phyloP scores from a whole-genome alignment of 352 stramenopile genomes.

The Pythium guiyangense region DNA sequence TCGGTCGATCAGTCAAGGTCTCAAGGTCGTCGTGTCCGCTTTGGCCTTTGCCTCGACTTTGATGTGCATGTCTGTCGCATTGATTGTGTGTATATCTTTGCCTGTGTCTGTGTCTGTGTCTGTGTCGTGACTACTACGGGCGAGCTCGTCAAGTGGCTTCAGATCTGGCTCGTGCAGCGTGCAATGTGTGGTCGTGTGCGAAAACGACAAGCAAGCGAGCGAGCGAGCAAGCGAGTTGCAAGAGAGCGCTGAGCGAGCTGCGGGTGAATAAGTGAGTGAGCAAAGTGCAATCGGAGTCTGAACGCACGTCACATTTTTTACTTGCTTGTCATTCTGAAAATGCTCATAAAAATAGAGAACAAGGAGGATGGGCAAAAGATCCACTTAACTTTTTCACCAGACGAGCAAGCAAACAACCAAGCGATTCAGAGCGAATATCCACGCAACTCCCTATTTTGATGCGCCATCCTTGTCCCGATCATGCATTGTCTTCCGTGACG shows the following conservation, averaged over 20 bases:
- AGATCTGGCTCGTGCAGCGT: neutral
- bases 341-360: neutral
- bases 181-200: neutral
- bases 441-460: neutral
- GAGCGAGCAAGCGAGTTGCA: no score
- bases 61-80: neutral
- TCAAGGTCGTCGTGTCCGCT: no score
- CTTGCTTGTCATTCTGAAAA: neutral
- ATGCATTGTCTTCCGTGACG: no score
- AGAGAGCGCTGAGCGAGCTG: no score
- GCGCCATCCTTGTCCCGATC: neutral
- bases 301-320: neutral
- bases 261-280: no score
- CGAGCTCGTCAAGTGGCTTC: neutral
- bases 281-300: neutral
- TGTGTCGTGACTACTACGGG: neutral
- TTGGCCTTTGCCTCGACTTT: no score
- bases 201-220: no score
- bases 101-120: neutral
- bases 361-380: neutral
- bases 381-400: slow-evolving; percentile 2
- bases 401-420: no score
- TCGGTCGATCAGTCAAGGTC: neutral
- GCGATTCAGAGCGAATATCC: no score
- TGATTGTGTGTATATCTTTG: neutral